phyloP scores from a whole-genome alignment of 2,329 filamentous ascomycete species.

The Hypoxylon sp. region DNA sequence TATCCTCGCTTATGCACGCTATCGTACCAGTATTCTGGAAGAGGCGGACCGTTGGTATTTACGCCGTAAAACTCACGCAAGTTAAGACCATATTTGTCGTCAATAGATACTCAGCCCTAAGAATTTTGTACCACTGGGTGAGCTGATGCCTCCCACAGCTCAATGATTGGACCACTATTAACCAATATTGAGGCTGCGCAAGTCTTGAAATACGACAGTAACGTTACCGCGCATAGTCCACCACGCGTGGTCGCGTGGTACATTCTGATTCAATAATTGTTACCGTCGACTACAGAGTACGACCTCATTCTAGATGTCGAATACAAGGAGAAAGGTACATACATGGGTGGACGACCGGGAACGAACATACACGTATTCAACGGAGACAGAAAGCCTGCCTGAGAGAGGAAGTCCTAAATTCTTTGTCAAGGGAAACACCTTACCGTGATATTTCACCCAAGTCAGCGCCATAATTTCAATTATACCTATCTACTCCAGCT shows the following conservation, averaged over 20 bases:
- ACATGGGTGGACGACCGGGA: background rate
- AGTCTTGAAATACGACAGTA: slow-evolving; percentile 32
- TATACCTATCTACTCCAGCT: background rate
- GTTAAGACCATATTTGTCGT: slow-evolving; percentile 6
- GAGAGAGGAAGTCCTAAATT: background rate
- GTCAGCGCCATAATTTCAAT: slow-evolving; percentile 5
- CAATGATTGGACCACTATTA: slow-evolving; percentile 22
- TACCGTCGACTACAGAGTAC: background rate
- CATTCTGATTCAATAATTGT: slow-evolving; percentile 25
- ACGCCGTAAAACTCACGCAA: background rate
- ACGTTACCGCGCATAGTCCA: slow-evolving; percentile 33
- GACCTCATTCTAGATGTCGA: background rate
- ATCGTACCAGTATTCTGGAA: slow-evolving; percentile 36
- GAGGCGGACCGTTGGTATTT: slow-evolving; percentile 22
- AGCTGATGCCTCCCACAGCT: slow-evolving; percentile 10
- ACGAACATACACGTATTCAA: background rate
- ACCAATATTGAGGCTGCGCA: slow-evolving; percentile 20
- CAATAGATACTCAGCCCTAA: slow-evolving; percentile 1
- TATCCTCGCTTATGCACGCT: slow-evolving; percentile 34
- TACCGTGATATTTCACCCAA: background rate
- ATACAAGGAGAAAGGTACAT: background rate
- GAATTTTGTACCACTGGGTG: slow-evolving; percentile 13
- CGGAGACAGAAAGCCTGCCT: background rate
- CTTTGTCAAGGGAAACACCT: slow-evolving; percentile 6
- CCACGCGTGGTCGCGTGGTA: slow-evolving; percentile 14